Evolutionary conservation across 371 early-diverging fungal species (phyloP), one percentile per base, ranked within the genome.

Genomic region (Mortierella sp.): DNA sequence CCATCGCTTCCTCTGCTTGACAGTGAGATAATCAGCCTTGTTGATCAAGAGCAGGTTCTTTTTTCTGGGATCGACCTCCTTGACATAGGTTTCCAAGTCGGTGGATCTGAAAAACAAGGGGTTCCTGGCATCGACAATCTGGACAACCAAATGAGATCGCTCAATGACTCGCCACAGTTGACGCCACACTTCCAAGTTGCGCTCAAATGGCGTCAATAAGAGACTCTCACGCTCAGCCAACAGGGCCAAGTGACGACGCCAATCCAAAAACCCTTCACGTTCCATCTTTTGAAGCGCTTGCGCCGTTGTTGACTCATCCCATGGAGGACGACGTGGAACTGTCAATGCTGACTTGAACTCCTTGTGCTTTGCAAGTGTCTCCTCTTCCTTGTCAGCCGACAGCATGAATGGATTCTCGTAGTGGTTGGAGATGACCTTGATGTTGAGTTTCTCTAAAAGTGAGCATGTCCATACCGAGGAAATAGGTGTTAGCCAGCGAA

Each of bases 141-240:
- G 99, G 22, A 98, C 96, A 29, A 99, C 88, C 63, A 98, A 62
- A 63, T 99, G 95, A 34, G 97, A 95, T 56, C 97, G 86, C 81
- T 99, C 99, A 78, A 99, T 94, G 43, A 99, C 99, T 29, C 99
- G 89, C 99, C 99, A 99, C 54, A 99, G 87, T 81, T 99, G 99
- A 52, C 99, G 89, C 99, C 99, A 99, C 31, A 99, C 96, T 85
- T 99, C 99, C 25, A 99, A 70, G 81, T 99, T 99, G 67, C 96
- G 92, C 82, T 99, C 99, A 77, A 95, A 99, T 21, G 99, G 98
- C 16, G 99, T 98, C 77, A 98, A 77, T 57, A 98, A 70, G 34
- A 98, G 80, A 0, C 92, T 92, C 67, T 96, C 89, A 21, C 93
- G 91, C 68, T 98, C 99, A 14, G 71, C 82, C 72, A 87, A 83